phyloP scores from a whole-genome alignment of 108 stramenopile species.

The Epithemia pelagica region DNA sequence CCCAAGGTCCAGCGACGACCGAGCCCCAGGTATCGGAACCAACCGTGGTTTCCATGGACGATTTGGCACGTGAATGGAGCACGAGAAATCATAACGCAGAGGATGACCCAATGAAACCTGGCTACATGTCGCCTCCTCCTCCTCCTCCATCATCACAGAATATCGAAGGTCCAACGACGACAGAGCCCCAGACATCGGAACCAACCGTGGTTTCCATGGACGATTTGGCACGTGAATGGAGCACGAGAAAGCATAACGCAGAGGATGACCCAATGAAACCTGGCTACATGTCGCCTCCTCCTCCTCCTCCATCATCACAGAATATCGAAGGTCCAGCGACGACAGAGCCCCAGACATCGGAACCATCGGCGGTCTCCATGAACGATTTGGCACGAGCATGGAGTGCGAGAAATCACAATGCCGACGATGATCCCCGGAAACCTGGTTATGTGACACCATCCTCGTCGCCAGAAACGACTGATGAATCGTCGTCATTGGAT shows the following conservation, averaged over 20 bases:
- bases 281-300: too few relatives aligned
- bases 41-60: neutral
- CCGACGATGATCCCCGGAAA: too few relatives aligned
- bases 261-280: neutral
- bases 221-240: neutral
- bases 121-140: too few relatives aligned
- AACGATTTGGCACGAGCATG: neutral
- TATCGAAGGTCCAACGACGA: neutral
- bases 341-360: too few relatives aligned
- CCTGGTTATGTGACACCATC: too few relatives aligned
- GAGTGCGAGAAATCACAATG: neutral
- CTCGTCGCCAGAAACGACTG: too few relatives aligned
- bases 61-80: neutral
- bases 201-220: neutral
- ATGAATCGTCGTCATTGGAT: too few relatives aligned
- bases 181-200: neutral
- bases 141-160: too few relatives aligned
- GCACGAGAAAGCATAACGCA: neutral
- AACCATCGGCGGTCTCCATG: neutral
- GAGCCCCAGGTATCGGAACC: neutral
- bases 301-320: too few relatives aligned
- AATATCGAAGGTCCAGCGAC: neutral
- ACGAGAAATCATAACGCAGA: neutral
- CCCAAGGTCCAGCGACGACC: neutral
- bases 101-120: neutral